Base-by-base conservation (phyloP, 2,329 filamentous ascomycete species). In the Trichoderma sp. region DNA sequence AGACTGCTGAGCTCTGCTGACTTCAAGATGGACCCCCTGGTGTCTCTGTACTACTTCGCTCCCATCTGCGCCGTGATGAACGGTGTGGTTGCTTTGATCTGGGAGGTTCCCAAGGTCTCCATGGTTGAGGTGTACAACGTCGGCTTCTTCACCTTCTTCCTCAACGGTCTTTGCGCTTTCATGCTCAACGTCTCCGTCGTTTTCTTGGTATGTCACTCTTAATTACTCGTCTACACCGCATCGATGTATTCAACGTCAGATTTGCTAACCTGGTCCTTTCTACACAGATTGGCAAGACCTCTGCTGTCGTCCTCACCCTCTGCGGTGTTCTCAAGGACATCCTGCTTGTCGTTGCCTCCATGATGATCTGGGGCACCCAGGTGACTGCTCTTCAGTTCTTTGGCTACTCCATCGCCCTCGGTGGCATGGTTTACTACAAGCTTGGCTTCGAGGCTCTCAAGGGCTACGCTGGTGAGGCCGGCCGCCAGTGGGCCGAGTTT, bases 1-100 rank as follows among this genome's bases (percentile, higher is more conserved):
- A 90, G 91, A 73, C 87, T 96, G 59, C 88, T 96, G 76, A 94
- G 91, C 85, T 93, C 91, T 55, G 87, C 91, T 65, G 93, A 95
- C 83, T 95, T 92, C 88, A 95, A 95, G 88, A 96, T 96, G 93
- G 93, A 96, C 81, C 93, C 93, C 20, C 85, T 96, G 26, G 93
- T 96, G 70, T 96, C 93, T 34, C 88, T 96, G 13, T 96, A 96
- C 88, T 96, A 96, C 86, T 96, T 95, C 77, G 93, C 93, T 2
- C 93, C 93, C 17, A 90, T 94, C 71, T 96, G 93, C 82, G 93
- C 93, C 62, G 83, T 88, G 79, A 94, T 96, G 90, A 96, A 96
- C 85, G 88, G 91, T 76, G 79, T 89, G 13, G 88, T 94, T 62
- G 91, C 92, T 70, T 84, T 95, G 36, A 83, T 93, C 79, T 90